Percentiles rank a stretch among this genome's conserved stretches.
Evolutionary conservation across 2,329 filamentous ascomycete genomes (phyloP).

Genomic region (Aphanoascus verrucosus): DNA sequence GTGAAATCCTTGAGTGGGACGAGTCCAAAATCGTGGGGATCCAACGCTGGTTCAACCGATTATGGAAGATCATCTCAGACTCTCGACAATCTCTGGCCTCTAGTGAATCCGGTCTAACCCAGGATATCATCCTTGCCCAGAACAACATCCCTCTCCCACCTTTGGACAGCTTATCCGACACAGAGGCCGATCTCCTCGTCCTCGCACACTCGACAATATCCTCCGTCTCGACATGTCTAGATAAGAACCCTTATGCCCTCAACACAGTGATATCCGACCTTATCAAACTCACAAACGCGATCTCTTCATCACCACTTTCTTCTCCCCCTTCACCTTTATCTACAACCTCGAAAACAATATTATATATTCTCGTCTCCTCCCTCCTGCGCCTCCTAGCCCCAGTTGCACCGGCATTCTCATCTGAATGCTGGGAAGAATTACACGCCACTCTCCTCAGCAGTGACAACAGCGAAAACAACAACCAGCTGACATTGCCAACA

Average conservation of each 20-base stretch:
- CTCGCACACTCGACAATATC: constrained; percentile 56
- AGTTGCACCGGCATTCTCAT: constrained; percentile 66
- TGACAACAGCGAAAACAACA: neutral
- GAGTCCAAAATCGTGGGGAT: constrained; percentile 70
- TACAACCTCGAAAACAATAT: constrained; percentile 26
- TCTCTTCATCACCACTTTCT: constrained; percentile 40
- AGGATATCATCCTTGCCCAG: constrained; percentile 17
- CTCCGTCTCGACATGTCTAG: constrained; percentile 58
- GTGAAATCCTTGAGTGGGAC: constrained; percentile 79
- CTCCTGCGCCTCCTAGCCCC: constrained; percentile 67
- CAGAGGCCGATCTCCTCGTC: constrained; percentile 47
- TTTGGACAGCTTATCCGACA: constrained; percentile 25
- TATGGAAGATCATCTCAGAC: constrained; percentile 49
- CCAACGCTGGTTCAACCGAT: constrained; percentile 63
- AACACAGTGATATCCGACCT: constrained; percentile 78
- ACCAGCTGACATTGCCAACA: constrained; percentile 18
- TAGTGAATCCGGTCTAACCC: constrained; percentile 19
- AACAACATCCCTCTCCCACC: constrained; percentile 23
- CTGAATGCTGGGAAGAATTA: constrained; percentile 65
- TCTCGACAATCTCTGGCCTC: constrained; percentile 21
- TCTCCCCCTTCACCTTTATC: constrained; percentile 1
- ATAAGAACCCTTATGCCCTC: constrained; percentile 60
- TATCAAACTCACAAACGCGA: constrained; percentile 65
- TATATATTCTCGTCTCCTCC: constrained; percentile 40
- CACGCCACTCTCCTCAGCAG: constrained; percentile 20